Percentiles rank a stretch among this genome's conserved stretches.
Evolutionary conservation across 345 rosid genomes (phyloP).

Genomic region (Citrus hindsii): DNA sequence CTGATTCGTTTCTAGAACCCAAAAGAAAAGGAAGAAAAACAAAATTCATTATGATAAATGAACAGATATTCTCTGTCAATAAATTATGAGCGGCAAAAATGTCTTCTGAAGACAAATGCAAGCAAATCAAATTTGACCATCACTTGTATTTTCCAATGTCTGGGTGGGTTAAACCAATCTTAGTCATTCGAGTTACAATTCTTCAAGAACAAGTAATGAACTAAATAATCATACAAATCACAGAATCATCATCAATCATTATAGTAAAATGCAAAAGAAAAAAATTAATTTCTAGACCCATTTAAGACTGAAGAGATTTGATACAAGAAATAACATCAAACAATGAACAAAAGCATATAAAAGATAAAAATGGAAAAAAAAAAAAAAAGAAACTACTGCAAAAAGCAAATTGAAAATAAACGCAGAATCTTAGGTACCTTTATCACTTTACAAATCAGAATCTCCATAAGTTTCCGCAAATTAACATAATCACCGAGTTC

Average conservation of each 20-base stretch:
- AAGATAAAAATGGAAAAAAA: neutral
- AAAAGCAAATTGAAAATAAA: neutral
- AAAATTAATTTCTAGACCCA: neutral
- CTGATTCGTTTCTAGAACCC: neutral
- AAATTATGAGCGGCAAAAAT: neutral
- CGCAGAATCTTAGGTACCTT: slow-evolving; percentile 44
- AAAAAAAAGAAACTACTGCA: neutral
- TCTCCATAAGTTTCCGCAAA: slow-evolving; percentile 80
- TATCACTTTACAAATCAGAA: slow-evolving; percentile 82
- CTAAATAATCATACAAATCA: neutral
- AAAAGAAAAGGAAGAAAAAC: neutral
- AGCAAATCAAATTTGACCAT: neutral
- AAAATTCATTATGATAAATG: neutral
- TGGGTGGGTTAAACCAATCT: neutral
- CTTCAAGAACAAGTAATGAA: neutral
- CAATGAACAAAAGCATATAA: neutral
- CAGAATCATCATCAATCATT: neutral
- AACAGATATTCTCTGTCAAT: neutral
- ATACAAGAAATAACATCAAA: neutral
- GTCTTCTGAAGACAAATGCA: neutral
- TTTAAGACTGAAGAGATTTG: neutral
- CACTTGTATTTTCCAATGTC: neutral
- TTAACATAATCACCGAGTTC: slow-evolving; percentile 91
- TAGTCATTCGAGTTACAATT: neutral
- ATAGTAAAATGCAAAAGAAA: neutral